Evolutionary conservation across 140 eudicot genomes (phyloP), one percentile per base, ranked within the genome.

Genomic region (Bidens hawaiensis): DNA sequence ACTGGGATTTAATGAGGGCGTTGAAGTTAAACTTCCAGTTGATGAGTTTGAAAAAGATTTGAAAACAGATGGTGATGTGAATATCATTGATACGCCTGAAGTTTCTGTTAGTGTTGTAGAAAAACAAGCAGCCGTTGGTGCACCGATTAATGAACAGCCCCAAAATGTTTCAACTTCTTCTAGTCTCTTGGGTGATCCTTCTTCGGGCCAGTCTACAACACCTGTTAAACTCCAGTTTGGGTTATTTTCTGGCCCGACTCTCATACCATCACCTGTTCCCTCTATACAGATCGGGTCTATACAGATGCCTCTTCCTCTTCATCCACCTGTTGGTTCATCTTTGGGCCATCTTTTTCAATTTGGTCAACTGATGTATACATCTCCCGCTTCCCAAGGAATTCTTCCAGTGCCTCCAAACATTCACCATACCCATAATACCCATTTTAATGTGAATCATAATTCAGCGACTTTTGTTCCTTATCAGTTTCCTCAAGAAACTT

Each of bases 221-320:
- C 95, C 97, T 7, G 79, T 93, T 47, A 67, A 83, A 23, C 90
- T 94, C 38, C 99, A 94, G 79, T 94, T 94, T 83, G 99, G 99
- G 75, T 75, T 94, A 42, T 94, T 94, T 70, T 81, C 97, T 50
- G 96, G 99, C 26, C 97, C 97, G 43, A 76, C 99, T 70, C 73
- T 94, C 38, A 81, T 94, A 62, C 99, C 97, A 18, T 83, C 99
- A 41, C 99, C 99, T 8, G 85, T 94, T 72, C 95, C 97, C 26
- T 76, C 99, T 19, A 94, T 94, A 73, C 99, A 94, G 72, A 94
- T 94, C 54, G 99, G 99, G 70, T 94, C 99, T 0, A 94, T 94
- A 43, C 99, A 88, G 83, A 94, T 94, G 97, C 99, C 99, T 36
- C 90, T 94, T 21, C 99, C 82, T 54, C 76, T 88, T 67, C 93